Conservation (phyloP, 768 basidiomycete species). For the Sistotremastrum niveocremeum region DNA sequence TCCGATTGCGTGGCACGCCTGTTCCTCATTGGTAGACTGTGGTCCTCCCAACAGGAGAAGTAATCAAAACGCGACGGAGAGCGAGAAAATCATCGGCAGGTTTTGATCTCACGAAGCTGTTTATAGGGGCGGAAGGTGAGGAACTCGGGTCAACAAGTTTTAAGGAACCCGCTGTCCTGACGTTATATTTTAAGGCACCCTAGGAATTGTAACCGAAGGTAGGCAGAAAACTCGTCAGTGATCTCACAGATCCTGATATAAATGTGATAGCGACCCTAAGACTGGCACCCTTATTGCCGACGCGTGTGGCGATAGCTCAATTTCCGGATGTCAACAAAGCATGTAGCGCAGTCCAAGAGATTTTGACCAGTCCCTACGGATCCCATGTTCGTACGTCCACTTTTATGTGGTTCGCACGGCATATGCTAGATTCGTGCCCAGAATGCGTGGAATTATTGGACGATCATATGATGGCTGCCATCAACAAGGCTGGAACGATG, state of each 20-base stretch:
- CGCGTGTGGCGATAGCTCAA: constrained; percentile 68
- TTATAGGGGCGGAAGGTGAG: constrained; percentile 65
- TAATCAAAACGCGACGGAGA: constrained; percentile 76
- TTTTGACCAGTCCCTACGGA: constrained; percentile 58
- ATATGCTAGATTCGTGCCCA: constrained; percentile 11
- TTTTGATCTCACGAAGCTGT: constrained; percentile 73
- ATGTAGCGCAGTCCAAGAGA: constrained; percentile 58
- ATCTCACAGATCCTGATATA: background rate
- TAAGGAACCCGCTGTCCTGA: background rate
- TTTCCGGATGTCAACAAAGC: constrained; percentile 69
- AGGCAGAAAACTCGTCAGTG: background rate
- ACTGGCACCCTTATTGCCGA: constrained; percentile 69
- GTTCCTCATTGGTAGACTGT: constrained; percentile 45
- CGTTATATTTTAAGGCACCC: constrained; percentile 32
- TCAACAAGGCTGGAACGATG: constrained; percentile 40
- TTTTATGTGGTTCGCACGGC: background rate
- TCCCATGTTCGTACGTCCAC: constrained; percentile 33
- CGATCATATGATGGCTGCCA: constrained; percentile 48
- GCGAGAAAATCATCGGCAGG: constrained; percentile 80
- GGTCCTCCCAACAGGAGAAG: constrained; percentile 76
- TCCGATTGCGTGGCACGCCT: background rate
- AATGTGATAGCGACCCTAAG: constrained; percentile 54
- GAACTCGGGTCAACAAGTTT: background rate
- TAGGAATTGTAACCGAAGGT: constrained; percentile 87
- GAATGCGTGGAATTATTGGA: constrained; percentile 84